phyloP scores from a whole-genome alignment of 179 eudicot species.

The Carnegiea gigantea region DNA sequence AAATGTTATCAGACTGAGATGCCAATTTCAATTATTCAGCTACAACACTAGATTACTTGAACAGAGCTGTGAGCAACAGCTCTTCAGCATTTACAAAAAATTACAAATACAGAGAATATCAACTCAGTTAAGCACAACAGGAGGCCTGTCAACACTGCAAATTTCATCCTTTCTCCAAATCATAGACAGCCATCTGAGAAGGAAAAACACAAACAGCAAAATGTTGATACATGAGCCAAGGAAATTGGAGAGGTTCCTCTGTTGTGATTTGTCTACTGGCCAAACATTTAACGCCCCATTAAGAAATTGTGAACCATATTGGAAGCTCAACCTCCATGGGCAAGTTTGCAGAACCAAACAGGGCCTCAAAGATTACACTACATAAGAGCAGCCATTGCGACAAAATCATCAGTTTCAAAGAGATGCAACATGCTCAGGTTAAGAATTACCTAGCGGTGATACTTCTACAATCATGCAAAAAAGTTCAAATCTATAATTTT shows the following conservation, averaged over 20 bases:
- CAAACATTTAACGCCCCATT: neutral
- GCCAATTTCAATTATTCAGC: neutral
- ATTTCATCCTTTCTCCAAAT: constrained; percentile 8
- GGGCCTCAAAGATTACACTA: no score
- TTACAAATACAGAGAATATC: neutral
- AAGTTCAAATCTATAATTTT: no score
- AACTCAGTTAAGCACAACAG: neutral
- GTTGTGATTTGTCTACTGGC: neutral
- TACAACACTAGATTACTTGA: constrained; percentile 16
- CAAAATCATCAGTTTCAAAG: no score
- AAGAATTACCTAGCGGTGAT: no score
- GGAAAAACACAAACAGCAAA: neutral
- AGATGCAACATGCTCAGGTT: no score
- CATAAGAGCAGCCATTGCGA: no score
- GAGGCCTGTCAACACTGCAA: neutral
- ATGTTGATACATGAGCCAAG: neutral
- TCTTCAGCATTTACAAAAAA: constrained; percentile 18
- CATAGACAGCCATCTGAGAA: constrained; percentile 8
- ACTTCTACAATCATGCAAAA: no score
- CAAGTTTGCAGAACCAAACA: no score
- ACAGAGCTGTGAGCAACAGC: constrained; percentile 13
- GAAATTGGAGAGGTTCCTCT: neutral
- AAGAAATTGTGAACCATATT: no score
- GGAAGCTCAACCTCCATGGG: neutral
- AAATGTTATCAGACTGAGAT: neutral